Evolutionary conservation across 179 eudicot species (phyloP).

Genomic region (Beta corolliflora): DNA sequence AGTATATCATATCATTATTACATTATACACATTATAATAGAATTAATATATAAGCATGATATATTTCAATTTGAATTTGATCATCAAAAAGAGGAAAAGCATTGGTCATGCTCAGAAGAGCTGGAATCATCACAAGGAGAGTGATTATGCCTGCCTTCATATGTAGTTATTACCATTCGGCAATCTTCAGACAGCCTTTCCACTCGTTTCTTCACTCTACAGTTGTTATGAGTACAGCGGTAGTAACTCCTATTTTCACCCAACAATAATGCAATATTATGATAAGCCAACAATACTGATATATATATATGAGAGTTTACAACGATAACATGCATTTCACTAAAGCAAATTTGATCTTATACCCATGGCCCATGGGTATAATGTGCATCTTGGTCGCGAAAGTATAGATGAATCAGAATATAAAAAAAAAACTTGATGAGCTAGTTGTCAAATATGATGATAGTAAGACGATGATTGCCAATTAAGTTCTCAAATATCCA

Average conservation of each 20-base stretch:
- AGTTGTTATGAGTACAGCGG: constrained; percentile 46
- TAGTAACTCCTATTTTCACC: constrained; percentile 40
- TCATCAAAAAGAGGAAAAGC: constrained; percentile 34
- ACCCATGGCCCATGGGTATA: too few relatives aligned
- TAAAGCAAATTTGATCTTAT: too few relatives aligned
- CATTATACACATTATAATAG: not conserved
- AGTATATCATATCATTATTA: not conserved
- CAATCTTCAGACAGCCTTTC: constrained; percentile 51
- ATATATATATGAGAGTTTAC: too few relatives aligned
- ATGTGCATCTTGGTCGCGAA: too few relatives aligned
- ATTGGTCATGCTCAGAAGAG: constrained; percentile 38
- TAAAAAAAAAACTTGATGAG: too few relatives aligned
- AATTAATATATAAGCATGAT: not conserved
- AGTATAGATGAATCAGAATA: too few relatives aligned
- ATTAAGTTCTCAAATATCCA: too few relatives aligned
- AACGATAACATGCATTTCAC: too few relatives aligned
- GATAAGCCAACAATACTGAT: not conserved
- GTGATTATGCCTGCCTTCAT: constrained; percentile 53
- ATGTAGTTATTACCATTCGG: constrained; percentile 49
- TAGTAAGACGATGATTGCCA: too few relatives aligned
- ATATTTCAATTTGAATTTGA: not conserved
- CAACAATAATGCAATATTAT: too few relatives aligned
- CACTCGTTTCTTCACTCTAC: constrained; percentile 51
- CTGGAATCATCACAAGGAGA: constrained; percentile 43
- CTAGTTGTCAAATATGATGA: too few relatives aligned